A percentile compares a stretch with the other conserved stretches of the same genome.
These are phyloP conservation scores for Starmera dryadoides DNA, from an alignment of 805 yeast genomes.

Conservation along the genomic window DNA sequence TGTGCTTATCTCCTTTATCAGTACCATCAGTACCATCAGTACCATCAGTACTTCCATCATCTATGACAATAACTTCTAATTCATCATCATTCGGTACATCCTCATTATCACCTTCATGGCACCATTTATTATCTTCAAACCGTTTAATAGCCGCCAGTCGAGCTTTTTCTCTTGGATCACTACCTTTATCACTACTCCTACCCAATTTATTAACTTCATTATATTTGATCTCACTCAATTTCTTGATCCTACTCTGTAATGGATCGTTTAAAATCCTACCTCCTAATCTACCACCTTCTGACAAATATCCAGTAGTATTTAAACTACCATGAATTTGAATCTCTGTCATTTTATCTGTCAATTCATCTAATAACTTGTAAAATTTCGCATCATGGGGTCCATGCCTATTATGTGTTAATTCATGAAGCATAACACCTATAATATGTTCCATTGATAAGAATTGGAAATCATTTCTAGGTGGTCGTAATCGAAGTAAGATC, in stretches of 20 bases:
- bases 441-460: slow-evolving; percentile 63
- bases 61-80: slow-evolving; percentile 27
- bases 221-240: slow-evolving; percentile 21
- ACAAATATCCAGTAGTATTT: slow-evolving; percentile 19
- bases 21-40: neutral
- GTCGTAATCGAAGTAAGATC: slow-evolving; percentile 64
- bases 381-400: slow-evolving; percentile 80
- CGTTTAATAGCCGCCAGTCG: slow-evolving; percentile 61
- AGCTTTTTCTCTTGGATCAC: slow-evolving; percentile 35
- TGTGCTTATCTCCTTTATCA: neutral
- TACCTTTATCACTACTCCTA: slow-evolving; percentile 6
- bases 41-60: slow-evolving; percentile 10
- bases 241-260: slow-evolving; percentile 34
- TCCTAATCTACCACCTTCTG: slow-evolving; percentile 43
- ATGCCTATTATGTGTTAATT: slow-evolving; percentile 67
- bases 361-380: slow-evolving; percentile 55
- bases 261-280: slow-evolving; percentile 15
- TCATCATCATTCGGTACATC: slow-evolving; percentile 40
- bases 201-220: slow-evolving; percentile 12
- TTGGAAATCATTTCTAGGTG: slow-evolving; percentile 37
- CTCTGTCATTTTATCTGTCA: slow-evolving; percentile 30
- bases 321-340: slow-evolving; percentile 29
- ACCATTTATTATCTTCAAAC: slow-evolving; percentile 42
- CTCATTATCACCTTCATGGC: slow-evolving; percentile 24
- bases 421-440: slow-evolving; percentile 83